Base-by-base conservation (phyloP, 768 basidiomycete genomes). In the Tulasnella sp. region DNA sequence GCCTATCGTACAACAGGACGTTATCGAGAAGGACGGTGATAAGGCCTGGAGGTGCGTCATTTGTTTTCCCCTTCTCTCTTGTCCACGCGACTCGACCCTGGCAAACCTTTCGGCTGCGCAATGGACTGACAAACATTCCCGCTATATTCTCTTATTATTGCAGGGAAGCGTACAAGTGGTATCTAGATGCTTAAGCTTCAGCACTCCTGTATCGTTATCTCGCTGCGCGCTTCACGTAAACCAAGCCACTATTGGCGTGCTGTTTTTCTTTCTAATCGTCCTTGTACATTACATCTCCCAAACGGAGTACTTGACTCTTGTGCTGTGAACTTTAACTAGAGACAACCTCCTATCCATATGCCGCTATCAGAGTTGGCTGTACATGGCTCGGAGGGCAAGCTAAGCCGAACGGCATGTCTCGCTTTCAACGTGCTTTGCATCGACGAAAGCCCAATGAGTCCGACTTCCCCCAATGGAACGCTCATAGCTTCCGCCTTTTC, bases 11-110 rank as follows among this genome's bases (percentile, higher is more conserved):
- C 22, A 54, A 37, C 54, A 81, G 81, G 81, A 88, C 74, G 86
- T 88, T n/a, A 86, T 89, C 81, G 87, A 88, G 84, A 85, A 84
- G 0, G 85, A 85, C 1, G 88, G 85, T 5, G 86, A 85, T 81
- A 83, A 83, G 9, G 87, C 86, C 12, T 87, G 86, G 86, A 83
- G 83, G 64, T 82, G 85, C 75, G 83, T 58, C 74, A 48, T 42
- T 75, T 75, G 74, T 75, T 48, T 42, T 75, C 74, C 16, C 40
- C 74, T 42, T 75, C 74, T 75, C 74, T 34, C 64, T 69, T 69
- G 64, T 69, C 64, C 64, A 69, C 64, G 64, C 64, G 64, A 69
- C 64, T 69, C 64, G 64, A 69, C 64, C 64, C 64, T 69, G 6
- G 64, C 31, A 2, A 69, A 69, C 31, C 31, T 11, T 69, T 69